Base-by-base conservation (phyloP, 805 yeast genomes). In the Aciculoconidium aculeatum region DNA sequence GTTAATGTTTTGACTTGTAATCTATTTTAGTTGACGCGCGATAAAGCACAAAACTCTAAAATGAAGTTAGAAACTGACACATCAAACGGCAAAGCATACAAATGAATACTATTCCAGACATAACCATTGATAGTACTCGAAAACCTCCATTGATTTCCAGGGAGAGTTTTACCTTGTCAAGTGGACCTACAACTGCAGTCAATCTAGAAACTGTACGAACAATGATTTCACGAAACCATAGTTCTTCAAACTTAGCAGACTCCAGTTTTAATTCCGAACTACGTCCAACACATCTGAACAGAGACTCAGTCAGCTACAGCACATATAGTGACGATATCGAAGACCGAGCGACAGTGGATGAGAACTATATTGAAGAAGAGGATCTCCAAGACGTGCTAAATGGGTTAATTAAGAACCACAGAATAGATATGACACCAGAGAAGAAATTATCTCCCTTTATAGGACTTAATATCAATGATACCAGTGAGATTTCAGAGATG, bases 381-480 rank as follows among this genome's bases (percentile, higher is more conserved):
- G 56, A 49, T 25, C 35, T 53, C 7, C 52, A 45, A 20, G 37
- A 40, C 18, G 36, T 52, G 2, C 30, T 55, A 11, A 44, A 35
- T 28, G 54, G 47, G 5, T 38, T 55, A 13, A 42, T 48, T 32
- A 44, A 24, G 42, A 37, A 17, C 23, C 34, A 27, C 34, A 11
- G 21, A 23, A 19, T 29, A 12, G 29, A 14, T 28, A 34, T 23
- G 23, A 25, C 14, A 12, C 24, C 12, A 5, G 24, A 16, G 7
- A 22, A 23, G 14, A 11, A 21, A 11, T 18, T 30, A 8, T 30
- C 33, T 4, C 33, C 33, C 11, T 25, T 14, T 16, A 6, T 15
- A 11, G 33, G 42, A 20, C 27, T 23, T 11, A 12, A 23, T 13
- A 20, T 27, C 13, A 17, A 26, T 4, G 20, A 31, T 6, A 7